Percentiles rank a stretch among this genome's conserved stretches.
Evolutionary conservation across 2,329 filamentous ascomycete species (phyloP).

Genomic region (Clarireedia monteithiana): DNA sequence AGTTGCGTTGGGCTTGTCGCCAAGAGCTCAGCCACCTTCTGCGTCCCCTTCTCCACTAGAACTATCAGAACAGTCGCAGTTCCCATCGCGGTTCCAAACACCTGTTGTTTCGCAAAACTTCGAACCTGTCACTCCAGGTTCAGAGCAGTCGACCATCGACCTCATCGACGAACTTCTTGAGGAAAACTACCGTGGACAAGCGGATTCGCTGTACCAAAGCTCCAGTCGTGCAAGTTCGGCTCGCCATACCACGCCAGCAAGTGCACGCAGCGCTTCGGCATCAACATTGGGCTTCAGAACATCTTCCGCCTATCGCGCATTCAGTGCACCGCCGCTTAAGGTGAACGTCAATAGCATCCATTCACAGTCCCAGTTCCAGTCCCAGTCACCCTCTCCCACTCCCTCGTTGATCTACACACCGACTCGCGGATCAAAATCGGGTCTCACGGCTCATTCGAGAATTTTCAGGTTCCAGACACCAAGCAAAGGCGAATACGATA

Average conservation of each 20-base stretch:
- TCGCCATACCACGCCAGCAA: constrained; percentile 1
- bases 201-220: constrained; percentile 15
- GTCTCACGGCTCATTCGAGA: neutral
- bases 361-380: neutral
- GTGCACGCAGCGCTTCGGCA: neutral
- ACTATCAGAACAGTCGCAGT: too few relatives aligned
- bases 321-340: neutral
- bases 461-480: constrained; percentile 1
- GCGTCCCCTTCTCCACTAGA: neutral
- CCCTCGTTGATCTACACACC: neutral
- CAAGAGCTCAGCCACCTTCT: neutral
- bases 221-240: constrained; percentile 4
- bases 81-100: neutral
- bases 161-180: constrained; percentile 22
- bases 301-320: neutral
- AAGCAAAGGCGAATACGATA: neutral
- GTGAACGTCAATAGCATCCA: too few relatives aligned
- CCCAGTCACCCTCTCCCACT: neutral
- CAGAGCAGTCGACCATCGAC: neutral
- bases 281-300: neutral
- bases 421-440: constrained; percentile 2
- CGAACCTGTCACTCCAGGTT: neutral
- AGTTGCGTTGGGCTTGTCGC: neutral
- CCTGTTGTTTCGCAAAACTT: neutral
- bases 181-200: constrained; percentile 20